Base-by-base conservation (phyloP, 2,329 filamentous ascomycete genomes). In the Tolypocladium amazonense region DNA sequence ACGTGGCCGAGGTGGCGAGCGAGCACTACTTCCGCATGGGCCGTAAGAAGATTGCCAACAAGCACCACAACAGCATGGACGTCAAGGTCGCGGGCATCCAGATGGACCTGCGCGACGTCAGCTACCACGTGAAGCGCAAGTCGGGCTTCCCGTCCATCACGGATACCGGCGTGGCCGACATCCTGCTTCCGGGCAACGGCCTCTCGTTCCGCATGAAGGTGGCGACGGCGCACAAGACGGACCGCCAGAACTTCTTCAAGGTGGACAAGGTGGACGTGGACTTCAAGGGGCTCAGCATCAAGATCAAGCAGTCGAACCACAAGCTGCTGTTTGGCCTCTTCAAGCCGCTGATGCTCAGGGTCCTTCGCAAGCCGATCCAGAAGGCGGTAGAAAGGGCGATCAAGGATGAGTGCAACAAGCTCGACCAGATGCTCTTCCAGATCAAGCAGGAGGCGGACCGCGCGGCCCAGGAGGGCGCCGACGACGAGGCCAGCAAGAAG, bases 21-120 rank as follows among this genome's bases (percentile, higher is more conserved):
- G 92, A 97, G 77, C 94, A 97, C 79, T 95, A 94, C 79, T 91
- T 92, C 84, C 87, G 90, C 66, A 96, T 89, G 87, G 94, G 93
- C 43, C 91, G 94, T 71, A 97, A 95, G 86, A 88, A 87, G 72
- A 81, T 92, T 67, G 79, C 82, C 68, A 95, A 83, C 80, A 90
- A 88, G 79, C 88, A 86, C 74, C 88, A 90, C 75, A 92, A 96
- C 75, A 88, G 87, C 73, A 80, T 81, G 2, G 91, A 94, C 79
- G 81, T 97, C 63, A 88, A 90, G 62, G 88, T 94, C 3, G 88
- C 90, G 30, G 93, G 94, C 58, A 82, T 99, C 47, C 94, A 99
- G 79, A 92, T 93, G 80, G 94, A 99, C 66, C 80, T 97, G 53
- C 84, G 83, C 64, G 91, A 96, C 70, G 90, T 99, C 63, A 90